Base-by-base conservation (phyloP, 1,139 yeast genomes). In the Hemisphaericaspora subhashii region DNA sequence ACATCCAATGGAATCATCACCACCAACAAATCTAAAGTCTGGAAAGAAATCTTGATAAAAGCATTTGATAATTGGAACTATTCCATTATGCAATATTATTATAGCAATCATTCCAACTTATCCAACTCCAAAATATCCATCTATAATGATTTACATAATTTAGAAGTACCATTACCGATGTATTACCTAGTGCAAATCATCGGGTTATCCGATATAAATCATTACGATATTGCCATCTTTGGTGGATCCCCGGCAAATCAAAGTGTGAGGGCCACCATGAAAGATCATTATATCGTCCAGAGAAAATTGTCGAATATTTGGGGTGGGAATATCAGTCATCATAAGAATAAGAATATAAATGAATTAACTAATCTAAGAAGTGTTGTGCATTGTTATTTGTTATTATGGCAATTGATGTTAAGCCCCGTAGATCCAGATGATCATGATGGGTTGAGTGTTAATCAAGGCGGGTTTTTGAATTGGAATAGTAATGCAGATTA, bases 201-300 rank as follows among this genome's bases (percentile, higher is more conserved):
- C 24, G 78, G 87, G 52, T 69, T 70, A 51, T 52, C 72, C 1
- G 76, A 86, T 36, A 72, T 85, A 24, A 80, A 85, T 42, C 88
- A 86, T 46, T 81, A 84, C 57, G 95, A 87, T 57, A 77, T 85
- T 41, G 86, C 85, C 39, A 81, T 85, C 7, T 83, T 71, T 56
- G 84, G 90, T 5, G 96, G 96, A 1, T 85, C 89, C 1, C 92
- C 94, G 0, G 80, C 85, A 54, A 75, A 88, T 49, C 83, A 86
- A 81, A 86, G 86, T 56, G 94, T 86, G 21, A 73, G 71, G 38
- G 85, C 88, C 2, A 74, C 79, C 6, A 58, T 66, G 15, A 66
- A 70, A 40, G 92, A 77, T 53, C 73, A 75, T 48, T 65, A 63
- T 44, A 66, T 72, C 24, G 85, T 77, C 18, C 77, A 70, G 48